Evolutionary conservation across 441 rosid genomes (phyloP).

Genomic region (Raphanus hybrid): DNA sequence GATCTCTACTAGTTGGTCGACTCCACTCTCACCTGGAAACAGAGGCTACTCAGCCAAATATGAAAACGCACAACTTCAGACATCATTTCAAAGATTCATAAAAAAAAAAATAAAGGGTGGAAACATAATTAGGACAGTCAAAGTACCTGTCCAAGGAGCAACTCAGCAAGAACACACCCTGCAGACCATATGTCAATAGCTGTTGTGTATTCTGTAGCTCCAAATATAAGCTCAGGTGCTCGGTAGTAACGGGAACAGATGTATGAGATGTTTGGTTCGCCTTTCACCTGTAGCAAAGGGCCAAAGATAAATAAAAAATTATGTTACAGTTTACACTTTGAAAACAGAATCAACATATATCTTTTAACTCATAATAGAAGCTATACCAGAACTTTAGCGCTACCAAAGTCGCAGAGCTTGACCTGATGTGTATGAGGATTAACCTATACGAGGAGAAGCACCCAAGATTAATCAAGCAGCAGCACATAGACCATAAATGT

Average conservation of each 20-base stretch:
- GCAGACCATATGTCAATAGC: conserved; percentile 65
- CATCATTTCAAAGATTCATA: conserved; percentile 13
- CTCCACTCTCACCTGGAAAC: conserved; percentile 96
- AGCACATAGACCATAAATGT: background rate
- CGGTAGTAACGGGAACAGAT: conserved; percentile 61
- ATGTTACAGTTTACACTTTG: conserved; percentile 23
- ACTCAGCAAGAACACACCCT: conserved; percentile 56
- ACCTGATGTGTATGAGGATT: conserved; percentile 68
- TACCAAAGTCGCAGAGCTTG: conserved; percentile 62
- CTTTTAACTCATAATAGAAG: background rate
- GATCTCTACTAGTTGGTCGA: conserved; percentile 96
- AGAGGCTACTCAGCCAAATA: conserved; percentile 48
- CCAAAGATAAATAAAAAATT: conserved; percentile 18
- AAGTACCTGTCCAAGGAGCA: conserved; percentile 61
- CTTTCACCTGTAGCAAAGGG: conserved; percentile 54
- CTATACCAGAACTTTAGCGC: conserved; percentile 68
- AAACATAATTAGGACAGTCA: conserved; percentile 7
- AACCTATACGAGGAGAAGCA: conserved; percentile 44
- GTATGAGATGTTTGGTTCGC: conserved; percentile 61
- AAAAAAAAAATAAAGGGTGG: background rate
- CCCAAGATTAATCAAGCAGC: conserved; percentile 11
- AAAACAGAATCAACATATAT: background rate
- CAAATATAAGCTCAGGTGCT: conserved; percentile 67
- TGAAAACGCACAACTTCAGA: conserved; percentile 27
- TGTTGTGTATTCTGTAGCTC: conserved; percentile 62